Evolutionary conservation across 441 rosid species (phyloP), one percentile per base, ranked within the genome.

Genomic region (Pelargonium citronellum): DNA sequence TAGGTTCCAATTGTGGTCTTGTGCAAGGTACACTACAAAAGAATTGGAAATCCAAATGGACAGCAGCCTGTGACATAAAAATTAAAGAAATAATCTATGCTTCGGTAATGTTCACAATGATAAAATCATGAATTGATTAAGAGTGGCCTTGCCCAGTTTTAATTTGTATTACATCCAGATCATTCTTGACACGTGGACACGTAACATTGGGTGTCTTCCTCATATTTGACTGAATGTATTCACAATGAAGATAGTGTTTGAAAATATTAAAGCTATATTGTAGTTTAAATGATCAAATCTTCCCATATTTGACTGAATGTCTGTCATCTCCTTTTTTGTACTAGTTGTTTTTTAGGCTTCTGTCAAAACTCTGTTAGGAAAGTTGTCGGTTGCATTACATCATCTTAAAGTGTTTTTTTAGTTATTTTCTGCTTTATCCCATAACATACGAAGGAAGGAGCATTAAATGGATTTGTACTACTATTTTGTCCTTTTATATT

Each of bases 1-100:
- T 55, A 7, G 62, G 62, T 55, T 55, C 62, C 62, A 15, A 55
- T 55, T 55, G 41, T 55, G 62, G 22, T 55, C 62, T 37, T 55
- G 10, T 16, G 9, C 8, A 22, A 16, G 24, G 19, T 55, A 17
- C 22, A 55, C 22, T 17, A 16, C 24, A n/a, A 55, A 22, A 16
- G 62, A 55, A 55, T 55, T 17, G 62, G 5, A 22, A 55, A 55
- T 55, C 62, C 19, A 22, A 37, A 37, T 37, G 41, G 41, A 37
- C 41, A 37, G 41, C 41, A 55, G 62, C 7, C 8, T 5, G 10
- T 55, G 24, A 9, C 7, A 55, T 5, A 20, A 15, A 7, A 55
- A 55, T 20, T 17, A 22, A 47, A 10, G 7, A 16, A 55, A 10
- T 5, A 37, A 55, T 55, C 2, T 55, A 22, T 55, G 24, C 22